Percentiles rank a stretch among this genome's conserved stretches.
phyloP scores from a whole-genome alignment of 2,329 filamentous ascomycete genomes.

The Aurifilum marmelostoma region DNA sequence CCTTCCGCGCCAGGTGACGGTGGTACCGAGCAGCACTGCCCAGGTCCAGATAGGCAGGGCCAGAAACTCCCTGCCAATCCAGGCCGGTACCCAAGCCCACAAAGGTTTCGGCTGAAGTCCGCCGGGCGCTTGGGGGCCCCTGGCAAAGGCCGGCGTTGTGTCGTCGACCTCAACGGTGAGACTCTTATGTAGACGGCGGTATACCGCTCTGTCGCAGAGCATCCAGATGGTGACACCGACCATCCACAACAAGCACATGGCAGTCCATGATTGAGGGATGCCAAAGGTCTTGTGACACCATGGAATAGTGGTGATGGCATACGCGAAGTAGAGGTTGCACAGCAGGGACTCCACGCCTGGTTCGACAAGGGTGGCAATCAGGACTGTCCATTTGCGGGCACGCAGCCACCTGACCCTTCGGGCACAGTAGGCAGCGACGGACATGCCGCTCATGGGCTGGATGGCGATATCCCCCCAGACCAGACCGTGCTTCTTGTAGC shows the following conservation, averaged over 20 bases:
- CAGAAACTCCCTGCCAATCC: constrained; percentile 81
- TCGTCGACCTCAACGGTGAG: constrained; percentile 71
- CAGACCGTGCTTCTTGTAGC: constrained; percentile 78
- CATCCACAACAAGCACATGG: constrained; percentile 69
- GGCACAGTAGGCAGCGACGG: constrained; percentile 74
- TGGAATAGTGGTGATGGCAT: constrained; percentile 74
- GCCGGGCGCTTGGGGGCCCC: constrained; percentile 43
- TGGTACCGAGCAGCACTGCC: constrained; percentile 87
- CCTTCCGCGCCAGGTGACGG: constrained; percentile 84
- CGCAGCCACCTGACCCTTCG: constrained; percentile 88
- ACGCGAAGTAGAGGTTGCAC: constrained; percentile 80
- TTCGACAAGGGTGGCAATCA: constrained; percentile 86
- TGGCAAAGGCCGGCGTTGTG: constrained; percentile 76
- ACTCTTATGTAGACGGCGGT: constrained; percentile 73
- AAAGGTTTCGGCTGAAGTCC: constrained; percentile 59
- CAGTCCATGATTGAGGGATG: constrained; percentile 67
- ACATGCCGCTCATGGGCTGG: constrained; percentile 86
- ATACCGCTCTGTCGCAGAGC: constrained; percentile 72
- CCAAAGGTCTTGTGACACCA: constrained; percentile 58
- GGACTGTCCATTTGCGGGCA: constrained; percentile 92
- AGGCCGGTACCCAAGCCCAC: constrained; percentile 74
- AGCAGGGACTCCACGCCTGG: constrained; percentile 88
- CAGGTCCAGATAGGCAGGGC: constrained; percentile 89
- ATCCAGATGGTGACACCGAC: constrained; percentile 72
- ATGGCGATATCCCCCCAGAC: constrained; percentile 85